Conservation (phyloP, 2,329 filamentous ascomycete species). For the Chaetomiaceae sp. region DNA sequence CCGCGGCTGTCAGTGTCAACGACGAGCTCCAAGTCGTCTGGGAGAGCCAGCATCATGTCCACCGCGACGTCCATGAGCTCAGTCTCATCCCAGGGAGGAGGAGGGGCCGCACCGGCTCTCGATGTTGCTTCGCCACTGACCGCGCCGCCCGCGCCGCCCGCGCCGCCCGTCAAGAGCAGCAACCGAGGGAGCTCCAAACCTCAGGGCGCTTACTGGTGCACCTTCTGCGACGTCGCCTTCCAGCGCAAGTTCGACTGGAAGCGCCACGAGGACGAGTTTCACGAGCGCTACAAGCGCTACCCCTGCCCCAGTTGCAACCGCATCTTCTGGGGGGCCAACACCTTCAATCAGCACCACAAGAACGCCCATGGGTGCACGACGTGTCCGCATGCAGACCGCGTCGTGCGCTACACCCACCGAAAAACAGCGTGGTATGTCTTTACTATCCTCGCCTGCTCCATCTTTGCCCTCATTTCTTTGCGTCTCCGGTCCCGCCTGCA, state of each 20-base stretch:
- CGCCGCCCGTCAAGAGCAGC: slow-evolving; percentile 32
- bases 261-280: slow-evolving; percentile 62
- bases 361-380: slow-evolving; percentile 53
- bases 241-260: slow-evolving; percentile 66
- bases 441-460: background rate
- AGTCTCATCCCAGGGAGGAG: slow-evolving; percentile 26
- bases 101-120: slow-evolving; percentile 13
- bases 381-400: slow-evolving; percentile 58
- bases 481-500: background rate
- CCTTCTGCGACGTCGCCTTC: slow-evolving; percentile 57
- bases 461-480: background rate
- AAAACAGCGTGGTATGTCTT: slow-evolving; percentile 52
- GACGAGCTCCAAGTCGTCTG: slow-evolving; percentile 44
- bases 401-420: slow-evolving; percentile 52
- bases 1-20: slow-evolving; percentile 36
- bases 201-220: slow-evolving; percentile 50
- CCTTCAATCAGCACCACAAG: slow-evolving; percentile 62
- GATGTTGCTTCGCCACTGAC: slow-evolving; percentile 14
- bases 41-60: slow-evolving; percentile 42
- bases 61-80: slow-evolving; percentile 29
- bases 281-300: slow-evolving; percentile 62
- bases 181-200: slow-evolving; percentile 31
- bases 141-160: slow-evolving; percentile 30
- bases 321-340: slow-evolving; percentile 62
- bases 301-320: slow-evolving; percentile 63